Evolutionary conservation across 495 filamentous ascomycete species (phyloP).

Genomic region (Penicillium pulvis): DNA sequence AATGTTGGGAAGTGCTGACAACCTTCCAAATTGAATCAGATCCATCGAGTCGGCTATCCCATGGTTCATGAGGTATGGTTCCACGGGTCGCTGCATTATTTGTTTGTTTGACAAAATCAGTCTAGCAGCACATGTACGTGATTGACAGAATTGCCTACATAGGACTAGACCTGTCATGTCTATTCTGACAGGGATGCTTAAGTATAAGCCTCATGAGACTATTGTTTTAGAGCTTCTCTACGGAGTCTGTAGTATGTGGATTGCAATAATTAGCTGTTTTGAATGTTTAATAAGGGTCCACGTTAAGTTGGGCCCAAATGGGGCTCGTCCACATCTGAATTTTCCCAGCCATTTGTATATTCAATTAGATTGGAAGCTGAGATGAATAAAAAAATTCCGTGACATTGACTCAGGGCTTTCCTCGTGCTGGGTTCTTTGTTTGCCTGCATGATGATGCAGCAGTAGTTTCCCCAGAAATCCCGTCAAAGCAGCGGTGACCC

Average conservation of each 20-base stretch:
- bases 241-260: not conserved
- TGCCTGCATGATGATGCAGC: not conserved
- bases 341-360: slow-evolving; percentile 1
- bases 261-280: not conserved
- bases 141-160: not conserved
- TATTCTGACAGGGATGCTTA: not conserved
- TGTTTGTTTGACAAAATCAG: not conserved
- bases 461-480: not conserved
- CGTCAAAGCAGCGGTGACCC: not conserved
- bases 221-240: not conserved
- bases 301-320: not conserved
- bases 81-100: not conserved
- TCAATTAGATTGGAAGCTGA: not conserved
- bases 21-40: not conserved
- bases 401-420: no score
- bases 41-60: not conserved
- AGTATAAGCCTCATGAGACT: not conserved
- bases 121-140: not conserved
- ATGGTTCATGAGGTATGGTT: not conserved
- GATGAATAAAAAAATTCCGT: no score
- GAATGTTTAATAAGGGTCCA: not conserved
- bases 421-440: not conserved
- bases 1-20: not conserved
- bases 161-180: not conserved
- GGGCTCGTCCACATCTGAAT: not conserved